Evolutionary conservation across 179 eudicot species (phyloP).

Genomic region (Nepenthes alata): DNA sequence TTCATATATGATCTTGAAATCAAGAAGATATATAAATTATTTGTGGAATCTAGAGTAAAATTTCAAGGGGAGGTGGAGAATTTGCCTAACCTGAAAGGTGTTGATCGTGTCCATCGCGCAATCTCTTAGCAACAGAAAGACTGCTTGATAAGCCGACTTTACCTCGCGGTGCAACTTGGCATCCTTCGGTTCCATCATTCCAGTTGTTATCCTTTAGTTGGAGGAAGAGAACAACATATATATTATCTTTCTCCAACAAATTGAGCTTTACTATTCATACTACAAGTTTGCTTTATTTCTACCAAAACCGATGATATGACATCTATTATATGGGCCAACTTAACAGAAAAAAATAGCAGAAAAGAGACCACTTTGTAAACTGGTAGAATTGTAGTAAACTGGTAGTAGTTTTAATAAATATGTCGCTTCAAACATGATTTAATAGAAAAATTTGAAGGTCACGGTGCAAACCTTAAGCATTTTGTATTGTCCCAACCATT

Average conservation of each 20-base stretch:
- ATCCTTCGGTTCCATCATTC: constrained; percentile 20
- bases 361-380: too few species aligned
- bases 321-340: too few species aligned
- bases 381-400: too few species aligned
- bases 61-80: background rate
- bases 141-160: constrained; percentile 26
- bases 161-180: constrained; percentile 26
- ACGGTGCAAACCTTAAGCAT: constrained; percentile 48
- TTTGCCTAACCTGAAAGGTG: constrained; percentile 39
- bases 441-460: background rate
- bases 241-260: background rate
- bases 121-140: constrained; percentile 27
- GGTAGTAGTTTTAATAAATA: too few species aligned
- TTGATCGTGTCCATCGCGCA: constrained; percentile 31
- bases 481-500: constrained; percentile 70
- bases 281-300: background rate
- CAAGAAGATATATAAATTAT: too few species aligned
- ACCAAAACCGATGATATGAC: background rate
- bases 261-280: too few species aligned
- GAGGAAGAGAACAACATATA: background rate
- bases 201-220: constrained; percentile 38
- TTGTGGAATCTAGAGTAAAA: background rate
- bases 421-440: background rate
- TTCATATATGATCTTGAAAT: too few species aligned
- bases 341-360: background rate